Evolutionary conservation across 2,329 filamentous ascomycete genomes (phyloP), one percentile per base, ranked within the genome.

Genomic region (Ophiostoma piceae): DNA sequence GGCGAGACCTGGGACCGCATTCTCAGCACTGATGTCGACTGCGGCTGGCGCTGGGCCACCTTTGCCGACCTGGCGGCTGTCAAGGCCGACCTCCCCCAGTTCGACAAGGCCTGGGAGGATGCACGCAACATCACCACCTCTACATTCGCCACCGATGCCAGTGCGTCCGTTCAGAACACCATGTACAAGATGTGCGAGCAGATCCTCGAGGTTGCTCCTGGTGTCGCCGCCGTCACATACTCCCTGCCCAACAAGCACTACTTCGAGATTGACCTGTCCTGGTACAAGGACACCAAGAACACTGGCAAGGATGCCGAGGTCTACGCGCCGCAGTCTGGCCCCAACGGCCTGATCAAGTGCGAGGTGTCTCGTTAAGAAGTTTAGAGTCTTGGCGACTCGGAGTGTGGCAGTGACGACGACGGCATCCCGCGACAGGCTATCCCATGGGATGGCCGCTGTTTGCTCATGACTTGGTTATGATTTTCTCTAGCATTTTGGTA

Each of bases 151-250:
- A 87, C 90, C 77, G 94, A 99, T 77, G 85, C 93, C 77, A 96
- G 92, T 76, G 92, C 95, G 66, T 96, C 92, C 76, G 95, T 99
- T 32, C 95, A 99, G 82, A 90, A 89, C 76, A 98, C 94, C 72
- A 98, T 99, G 95, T 99, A 97, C 84, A 96, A 97, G 84, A 99
- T 99, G 94, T 89, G 87, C 75, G 90, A 94, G 79, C 84, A 90
- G 79, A 97, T 99, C 74, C 84, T 99, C 68, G 90, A 86, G 9
- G 87, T 84, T 29, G 91, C 89, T 32, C 90, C 92, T 16, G 83
- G 89, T 73, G 86, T 93, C 29, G 86, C 90, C 64, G 84, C 85
- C 29, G 92, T 95, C 60, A 87, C 90, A 75, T 98, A 97, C 78
- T 84, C 90, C 9, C 84, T 99, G 76, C 95, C 95, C 12, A 99